A percentile compares a stretch with the other conserved stretches of the same genome.
Conservation (phyloP, 192 early-diverging fungal genomes). For the Coemansia sp. region DNA sequence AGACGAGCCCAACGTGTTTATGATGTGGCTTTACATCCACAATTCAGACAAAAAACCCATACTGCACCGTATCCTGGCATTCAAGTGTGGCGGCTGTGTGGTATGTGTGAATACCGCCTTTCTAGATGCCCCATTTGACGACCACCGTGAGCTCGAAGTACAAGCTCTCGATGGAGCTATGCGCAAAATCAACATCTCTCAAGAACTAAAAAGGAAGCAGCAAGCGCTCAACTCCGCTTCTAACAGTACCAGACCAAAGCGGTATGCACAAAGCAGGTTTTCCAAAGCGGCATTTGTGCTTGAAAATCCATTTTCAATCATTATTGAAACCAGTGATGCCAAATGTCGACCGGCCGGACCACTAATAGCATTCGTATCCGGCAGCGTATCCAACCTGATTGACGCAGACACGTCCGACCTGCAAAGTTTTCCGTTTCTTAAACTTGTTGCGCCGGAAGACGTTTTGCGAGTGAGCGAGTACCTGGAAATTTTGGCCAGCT, state of each 20-base stretch:
- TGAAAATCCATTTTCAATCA: background rate
- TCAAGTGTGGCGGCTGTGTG: conserved; percentile 4
- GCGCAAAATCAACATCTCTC: conserved; percentile 31
- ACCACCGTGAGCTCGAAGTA: conserved; percentile 34
- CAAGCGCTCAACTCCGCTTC: too few relatives aligned
- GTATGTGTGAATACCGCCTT: conserved; percentile 27
- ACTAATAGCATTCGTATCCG: conserved; percentile 3
- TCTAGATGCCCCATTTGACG: conserved; percentile 26
- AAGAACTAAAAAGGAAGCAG: background rate
- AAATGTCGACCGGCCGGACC: conserved; percentile 3
- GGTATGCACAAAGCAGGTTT: conserved; percentile 5
- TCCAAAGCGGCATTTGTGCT: conserved; percentile 11
- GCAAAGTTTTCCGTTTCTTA: conserved; percentile 16
- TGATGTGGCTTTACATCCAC: conserved; percentile 4
- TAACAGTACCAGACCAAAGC: background rate
- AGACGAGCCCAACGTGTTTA: conserved; percentile 3
- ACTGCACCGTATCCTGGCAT: background rate
- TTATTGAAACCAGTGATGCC: background rate
- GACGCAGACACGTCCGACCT: conserved; percentile 13
- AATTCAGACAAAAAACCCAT: background rate
- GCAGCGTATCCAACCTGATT: conserved; percentile 9
- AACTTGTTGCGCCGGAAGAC: conserved; percentile 18
- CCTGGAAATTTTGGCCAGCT: background rate
- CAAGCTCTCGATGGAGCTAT: conserved; percentile 48
- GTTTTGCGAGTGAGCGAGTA: conserved; percentile 8